A percentile compares a stretch with the other conserved stretches of the same genome.
phyloP scores from a whole-genome alignment of 2,329 filamentous ascomycete species.

The Clonostachys rosea region DNA sequence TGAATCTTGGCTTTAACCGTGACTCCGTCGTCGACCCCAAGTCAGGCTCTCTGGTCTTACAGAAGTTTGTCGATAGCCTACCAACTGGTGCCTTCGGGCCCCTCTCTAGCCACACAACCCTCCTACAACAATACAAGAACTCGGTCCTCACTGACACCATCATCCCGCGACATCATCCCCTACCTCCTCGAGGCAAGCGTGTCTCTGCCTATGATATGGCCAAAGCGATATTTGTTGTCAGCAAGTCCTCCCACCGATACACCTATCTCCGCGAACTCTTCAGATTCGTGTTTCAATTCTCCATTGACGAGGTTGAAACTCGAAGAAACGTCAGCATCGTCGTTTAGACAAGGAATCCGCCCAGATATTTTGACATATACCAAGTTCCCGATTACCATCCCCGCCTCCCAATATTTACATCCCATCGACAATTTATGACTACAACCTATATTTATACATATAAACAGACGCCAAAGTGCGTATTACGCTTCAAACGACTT shows the following conservation, averaged over 20 bases:
- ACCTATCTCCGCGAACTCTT: constrained; percentile 79
- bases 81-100: constrained; percentile 76
- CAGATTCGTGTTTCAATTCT: constrained; percentile 78
- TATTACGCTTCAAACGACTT: background rate
- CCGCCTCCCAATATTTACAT: background rate
- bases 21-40: constrained; percentile 39
- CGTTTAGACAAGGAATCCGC: constrained; percentile 26
- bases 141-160: constrained; percentile 69
- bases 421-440: background rate
- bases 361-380: no score
- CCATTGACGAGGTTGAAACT: constrained; percentile 69
- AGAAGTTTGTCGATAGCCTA: constrained; percentile 71
- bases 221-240: constrained; percentile 74
- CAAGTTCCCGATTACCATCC: background rate
- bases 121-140: constrained; percentile 77
- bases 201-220: constrained; percentile 72
- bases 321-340: constrained; percentile 61
- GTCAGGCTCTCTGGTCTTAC: constrained; percentile 50
- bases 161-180: constrained; percentile 31
- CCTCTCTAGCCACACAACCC: constrained; percentile 61
- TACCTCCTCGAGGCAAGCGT: constrained; percentile 51
- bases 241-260: constrained; percentile 62
- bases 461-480: background rate
- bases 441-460: background rate
- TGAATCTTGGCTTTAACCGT: constrained; percentile 76